Percentiles rank a stretch among this genome's conserved stretches.
Conservation (phyloP, 257 asterid species). For the Osmanthus fragrans region DNA sequence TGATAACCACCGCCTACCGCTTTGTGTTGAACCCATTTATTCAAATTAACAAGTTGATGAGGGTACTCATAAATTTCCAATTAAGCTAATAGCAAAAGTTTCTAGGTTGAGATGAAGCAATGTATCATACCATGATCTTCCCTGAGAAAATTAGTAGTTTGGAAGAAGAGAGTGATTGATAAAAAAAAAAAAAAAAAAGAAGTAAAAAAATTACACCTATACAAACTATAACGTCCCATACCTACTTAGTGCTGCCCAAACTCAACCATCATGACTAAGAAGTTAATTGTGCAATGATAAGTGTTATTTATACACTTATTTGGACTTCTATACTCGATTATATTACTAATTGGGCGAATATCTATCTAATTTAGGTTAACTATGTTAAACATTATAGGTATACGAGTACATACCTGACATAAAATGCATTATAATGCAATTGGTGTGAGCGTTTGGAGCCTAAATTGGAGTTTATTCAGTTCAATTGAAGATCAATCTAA, state of each 20-base stretch:
- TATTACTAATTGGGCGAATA: no score
- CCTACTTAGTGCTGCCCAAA: not conserved
- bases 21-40: not conserved
- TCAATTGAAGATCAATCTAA: no score
- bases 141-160: not conserved
- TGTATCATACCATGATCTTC: not conserved
- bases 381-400: no score
- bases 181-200: not conserved
- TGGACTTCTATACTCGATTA: no score
- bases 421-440: no score
- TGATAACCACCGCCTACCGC: not conserved
- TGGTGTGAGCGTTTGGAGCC: no score
- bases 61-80: not conserved
- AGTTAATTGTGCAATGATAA: not conserved
- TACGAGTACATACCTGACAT: no score
- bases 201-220: not conserved
- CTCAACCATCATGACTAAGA: not conserved
- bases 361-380: no score
- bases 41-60: no score
- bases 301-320: no score
- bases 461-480: no score
- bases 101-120: not conserved
- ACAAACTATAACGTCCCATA: not conserved
- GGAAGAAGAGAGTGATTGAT: not conserved
- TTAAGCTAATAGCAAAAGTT: not conserved